Percentiles rank a stretch among this genome's conserved stretches.
Evolutionary conservation across 805 yeast species (phyloP).

Genomic region (Teunomyces panamensis): DNA sequence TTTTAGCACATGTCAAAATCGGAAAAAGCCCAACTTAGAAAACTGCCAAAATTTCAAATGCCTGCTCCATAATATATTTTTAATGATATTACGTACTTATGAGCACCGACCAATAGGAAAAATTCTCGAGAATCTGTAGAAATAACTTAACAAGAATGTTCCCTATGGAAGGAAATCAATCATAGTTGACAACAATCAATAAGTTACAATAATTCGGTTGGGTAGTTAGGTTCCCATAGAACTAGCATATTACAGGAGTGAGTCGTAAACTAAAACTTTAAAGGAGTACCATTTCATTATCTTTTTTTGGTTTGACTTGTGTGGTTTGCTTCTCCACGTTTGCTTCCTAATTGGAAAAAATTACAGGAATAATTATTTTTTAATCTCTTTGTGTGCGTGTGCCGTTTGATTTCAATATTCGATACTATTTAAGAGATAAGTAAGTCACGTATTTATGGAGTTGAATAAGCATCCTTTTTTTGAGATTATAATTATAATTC

Average conservation of each 20-base stretch:
- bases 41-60: not conserved
- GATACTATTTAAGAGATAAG: conserved; percentile 2
- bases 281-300: not conserved
- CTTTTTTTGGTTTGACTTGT: not conserved
- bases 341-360: not conserved
- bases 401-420: not conserved
- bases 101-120: too few relatives aligned
- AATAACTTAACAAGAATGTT: too few relatives aligned
- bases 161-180: too few relatives aligned
- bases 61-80: not conserved
- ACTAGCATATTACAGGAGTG: too few relatives aligned
- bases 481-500: not conserved
- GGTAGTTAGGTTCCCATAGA: too few relatives aligned
- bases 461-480: not conserved
- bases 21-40: not conserved
- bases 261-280: not conserved
- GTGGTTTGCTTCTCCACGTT: not conserved
- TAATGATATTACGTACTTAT: not conserved
- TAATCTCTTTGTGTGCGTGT: not conserved
- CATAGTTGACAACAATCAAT: too few relatives aligned
- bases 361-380: not conserved
- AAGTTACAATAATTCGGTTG: too few relatives aligned
- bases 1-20: not conserved
- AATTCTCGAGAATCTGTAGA: too few relatives aligned
- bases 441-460: not conserved